phyloP scores from a whole-genome alignment of 768 basidiomycete species.

The Psilocybe subaeruginosa region DNA sequence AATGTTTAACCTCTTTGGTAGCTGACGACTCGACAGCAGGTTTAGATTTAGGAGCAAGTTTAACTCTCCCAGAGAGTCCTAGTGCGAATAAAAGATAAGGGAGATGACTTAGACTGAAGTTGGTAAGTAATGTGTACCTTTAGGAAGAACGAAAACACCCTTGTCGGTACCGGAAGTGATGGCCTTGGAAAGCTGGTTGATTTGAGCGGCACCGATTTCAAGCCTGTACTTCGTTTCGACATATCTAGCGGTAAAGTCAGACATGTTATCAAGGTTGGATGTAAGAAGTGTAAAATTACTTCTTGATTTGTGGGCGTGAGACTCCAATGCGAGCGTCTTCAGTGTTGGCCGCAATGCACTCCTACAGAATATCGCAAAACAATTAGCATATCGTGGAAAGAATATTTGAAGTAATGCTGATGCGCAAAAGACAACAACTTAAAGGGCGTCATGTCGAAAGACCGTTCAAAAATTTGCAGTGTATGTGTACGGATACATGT shows the following conservation, averaged over 20 bases:
- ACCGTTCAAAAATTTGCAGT: constrained; percentile 4
- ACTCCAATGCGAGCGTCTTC: constrained; percentile 85
- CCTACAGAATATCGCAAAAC: constrained; percentile 47
- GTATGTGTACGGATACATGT: constrained; percentile 19
- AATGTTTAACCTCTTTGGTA: constrained; percentile 39
- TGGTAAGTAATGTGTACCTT: constrained; percentile 53
- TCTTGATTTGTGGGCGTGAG: constrained; percentile 92
- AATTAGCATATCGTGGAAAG: constrained; percentile 15
- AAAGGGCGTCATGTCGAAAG: neutral
- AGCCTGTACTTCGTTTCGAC: constrained; percentile 85
- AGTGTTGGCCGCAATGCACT: constrained; percentile 74
- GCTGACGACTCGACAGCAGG: constrained; percentile 36
- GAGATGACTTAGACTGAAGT: constrained; percentile 1
- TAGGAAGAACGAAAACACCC: constrained; percentile 83
- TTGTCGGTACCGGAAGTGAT: constrained; percentile 83
- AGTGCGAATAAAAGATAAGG: constrained; percentile 21
- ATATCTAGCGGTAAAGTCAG: constrained; percentile 50
- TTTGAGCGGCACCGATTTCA: constrained; percentile 78
- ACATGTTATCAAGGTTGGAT: constrained; percentile 14
- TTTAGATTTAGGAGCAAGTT: constrained; percentile 60
- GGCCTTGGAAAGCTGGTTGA: constrained; percentile 77
- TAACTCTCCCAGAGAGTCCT: constrained; percentile 76
- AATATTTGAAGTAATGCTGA: neutral
- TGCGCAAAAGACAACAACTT: constrained; percentile 1
- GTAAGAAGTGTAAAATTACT: constrained; percentile 46